Base-by-base conservation (phyloP, 257 asterid genomes). In the Petunia secreta region DNA sequence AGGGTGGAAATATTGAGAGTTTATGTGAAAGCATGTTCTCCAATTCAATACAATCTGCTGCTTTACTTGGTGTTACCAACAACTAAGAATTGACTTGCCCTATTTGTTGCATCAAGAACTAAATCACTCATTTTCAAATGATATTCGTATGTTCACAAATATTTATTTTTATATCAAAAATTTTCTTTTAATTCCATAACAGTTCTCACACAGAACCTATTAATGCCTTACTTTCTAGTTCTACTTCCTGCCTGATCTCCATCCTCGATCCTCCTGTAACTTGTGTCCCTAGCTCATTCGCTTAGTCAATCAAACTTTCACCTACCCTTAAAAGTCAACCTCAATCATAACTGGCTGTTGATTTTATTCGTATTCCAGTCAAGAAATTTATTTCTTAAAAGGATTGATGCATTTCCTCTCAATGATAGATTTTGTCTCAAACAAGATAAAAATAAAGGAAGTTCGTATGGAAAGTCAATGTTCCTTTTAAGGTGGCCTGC, bases 21-120 rank as follows among this genome's bases (percentile, higher is more conserved):
- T 68, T 44, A 69, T 69, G 59, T 69, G 76, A 69, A 44, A 69
- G 41, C 58, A 46, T 69, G 57, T 46, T 48, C 77, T 48, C 60
- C 25, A 1, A 46, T 11, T 25, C 60, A 71, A 48, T 71, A 71
- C 14, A 50, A 37, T 41, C 13, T 10, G 10, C 62, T 48, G 77
- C 77, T 48, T 71, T 73, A 16, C 50, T 48, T 50, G 5, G 11
- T 52, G 57, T 13, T 10, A 34, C 77, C 62, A 48, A 36, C 62
- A 73, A 11, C 6, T 10, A 34, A 50, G 46, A 73, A 52, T 73
- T 50, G 34, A 44, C 36, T 50, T 50, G 46, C 36, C 13, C 62
- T 48, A 73, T 44, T 73, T 34, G 36, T 73, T 73, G 78, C 60
- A 73, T 73, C 78, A 73, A 73, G 62, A 73, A 73, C 63, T 4